Conservation (phyloP, 345 rosid species). For the Melaleuca quinquenervia region DNA sequence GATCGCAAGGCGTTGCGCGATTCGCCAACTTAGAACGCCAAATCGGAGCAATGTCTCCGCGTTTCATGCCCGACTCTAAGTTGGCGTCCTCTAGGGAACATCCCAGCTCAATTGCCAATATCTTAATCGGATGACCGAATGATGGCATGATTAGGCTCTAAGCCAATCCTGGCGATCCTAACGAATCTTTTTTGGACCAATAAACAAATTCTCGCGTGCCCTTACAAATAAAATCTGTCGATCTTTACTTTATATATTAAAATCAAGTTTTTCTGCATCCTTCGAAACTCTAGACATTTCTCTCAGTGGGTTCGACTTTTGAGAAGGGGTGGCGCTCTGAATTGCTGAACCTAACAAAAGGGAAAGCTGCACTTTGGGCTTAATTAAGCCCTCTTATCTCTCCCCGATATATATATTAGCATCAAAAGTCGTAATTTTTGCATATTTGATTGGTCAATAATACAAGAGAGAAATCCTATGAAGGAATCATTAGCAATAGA, state of each 20-base stretch:
- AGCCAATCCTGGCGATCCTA: not conserved
- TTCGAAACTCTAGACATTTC: not conserved
- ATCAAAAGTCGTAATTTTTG: not conserved
- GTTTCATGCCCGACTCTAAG: not conserved
- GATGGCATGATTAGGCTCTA: not conserved
- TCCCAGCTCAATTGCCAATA: not conserved
- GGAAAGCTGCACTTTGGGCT: not conserved
- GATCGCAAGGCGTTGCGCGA: accelerated
- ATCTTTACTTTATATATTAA: not conserved
- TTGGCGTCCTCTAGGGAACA: not conserved
- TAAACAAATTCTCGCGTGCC: not conserved
- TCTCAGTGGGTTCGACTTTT: not conserved
- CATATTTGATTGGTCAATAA: not conserved
- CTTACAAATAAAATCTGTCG: not conserved
- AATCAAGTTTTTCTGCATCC: not conserved
- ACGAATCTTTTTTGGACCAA: not conserved
- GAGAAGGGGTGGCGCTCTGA: not conserved
- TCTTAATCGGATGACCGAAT: not conserved
- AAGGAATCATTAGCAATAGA: not conserved
- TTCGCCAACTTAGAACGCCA: not conserved
- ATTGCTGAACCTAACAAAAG: not conserved
- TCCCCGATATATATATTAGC: not conserved
- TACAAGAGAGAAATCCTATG: not conserved
- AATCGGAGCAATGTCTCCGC: not conserved
- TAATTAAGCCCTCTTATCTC: not conserved